Evolutionary conservation across 805 yeast genomes (phyloP).

Genomic region (Candida rishiriensis): DNA sequence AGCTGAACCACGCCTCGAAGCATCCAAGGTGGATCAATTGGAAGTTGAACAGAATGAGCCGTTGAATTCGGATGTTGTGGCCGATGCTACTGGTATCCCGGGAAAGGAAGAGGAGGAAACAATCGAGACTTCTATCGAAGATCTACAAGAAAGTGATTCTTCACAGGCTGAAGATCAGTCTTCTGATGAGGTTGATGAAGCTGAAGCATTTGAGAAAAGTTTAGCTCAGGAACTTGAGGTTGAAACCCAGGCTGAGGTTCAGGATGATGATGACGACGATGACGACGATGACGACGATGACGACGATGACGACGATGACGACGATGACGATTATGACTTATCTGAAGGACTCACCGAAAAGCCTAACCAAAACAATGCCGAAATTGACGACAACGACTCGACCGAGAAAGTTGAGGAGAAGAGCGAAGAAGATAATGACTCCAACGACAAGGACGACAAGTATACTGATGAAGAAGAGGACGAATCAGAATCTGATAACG

Average conservation of each 20-base stretch:
- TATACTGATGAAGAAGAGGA: slow-evolving; percentile 1
- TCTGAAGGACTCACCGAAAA: no score
- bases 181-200: slow-evolving; percentile 3
- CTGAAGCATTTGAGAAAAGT: slow-evolving; percentile 7
- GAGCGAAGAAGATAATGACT: no score
- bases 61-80: background rate
- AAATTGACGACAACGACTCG: background rate
- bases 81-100: background rate
- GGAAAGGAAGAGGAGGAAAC: slow-evolving; percentile 9
- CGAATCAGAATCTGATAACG: slow-evolving; percentile 5
- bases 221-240: slow-evolving; percentile 3
- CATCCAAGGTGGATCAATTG: no score
- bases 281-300: background rate
- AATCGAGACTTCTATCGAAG: slow-evolving; percentile 5
- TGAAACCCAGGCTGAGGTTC: slow-evolving; percentile 1
- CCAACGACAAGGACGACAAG: background rate
- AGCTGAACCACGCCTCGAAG: no score
- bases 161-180: background rate
- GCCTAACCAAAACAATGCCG: background rate
- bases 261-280: background rate
- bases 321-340: background rate
- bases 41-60: background rate
- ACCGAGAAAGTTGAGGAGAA: no score
- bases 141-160: background rate
- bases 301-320: slow-evolving; percentile 1